Percentiles rank a stretch among this genome's conserved stretches.
These are phyloP conservation scores for Rhodotorula babjevae DNA, from an alignment of 768 basidiomycete genomes.

Conservation along the genomic window DNA sequence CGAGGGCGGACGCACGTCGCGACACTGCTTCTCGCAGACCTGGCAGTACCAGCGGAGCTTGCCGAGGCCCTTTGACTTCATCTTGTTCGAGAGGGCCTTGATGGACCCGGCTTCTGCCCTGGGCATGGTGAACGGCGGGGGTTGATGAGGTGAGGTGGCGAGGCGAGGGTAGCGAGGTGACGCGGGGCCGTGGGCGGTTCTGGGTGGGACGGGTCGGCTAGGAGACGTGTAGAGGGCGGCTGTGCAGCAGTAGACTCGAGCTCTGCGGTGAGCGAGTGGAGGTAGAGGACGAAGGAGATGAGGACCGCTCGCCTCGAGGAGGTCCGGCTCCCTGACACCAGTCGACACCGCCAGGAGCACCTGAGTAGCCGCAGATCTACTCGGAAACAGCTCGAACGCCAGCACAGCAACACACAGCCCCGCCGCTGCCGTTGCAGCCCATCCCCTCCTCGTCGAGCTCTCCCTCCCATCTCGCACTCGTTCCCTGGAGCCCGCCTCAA, in stretches of 20 bases:
- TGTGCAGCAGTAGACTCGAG: no score
- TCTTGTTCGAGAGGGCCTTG: slow-evolving; percentile 45
- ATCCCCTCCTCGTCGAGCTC: not conserved
- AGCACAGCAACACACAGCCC: not conserved
- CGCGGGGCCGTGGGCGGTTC: not conserved
- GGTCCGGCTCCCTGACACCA: no score
- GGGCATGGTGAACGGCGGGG: slow-evolving; percentile 39
- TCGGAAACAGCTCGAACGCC: rapidly evolving
- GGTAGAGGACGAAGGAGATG: no score
- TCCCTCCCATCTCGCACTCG: not conserved
- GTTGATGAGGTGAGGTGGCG: no score
- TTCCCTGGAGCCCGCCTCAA: not conserved
- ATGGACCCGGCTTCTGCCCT: slow-evolving; percentile 47
- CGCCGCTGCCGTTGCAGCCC: no score
- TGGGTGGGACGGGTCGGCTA: no score
- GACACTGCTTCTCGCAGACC: slow-evolving; percentile 97
- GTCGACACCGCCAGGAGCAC: no score
- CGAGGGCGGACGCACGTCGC: slow-evolving; percentile 45
- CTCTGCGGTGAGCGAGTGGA: no score
- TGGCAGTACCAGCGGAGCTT: slow-evolving; percentile 97
- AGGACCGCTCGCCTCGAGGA: no score
- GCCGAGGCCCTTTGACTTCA: slow-evolving; percentile 58
- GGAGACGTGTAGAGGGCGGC: no score
- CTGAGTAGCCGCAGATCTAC: not conserved
- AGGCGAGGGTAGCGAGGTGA: not conserved